phyloP scores from a whole-genome alignment of 2,329 filamentous ascomycete species.

The Fusarium proliferatum region DNA sequence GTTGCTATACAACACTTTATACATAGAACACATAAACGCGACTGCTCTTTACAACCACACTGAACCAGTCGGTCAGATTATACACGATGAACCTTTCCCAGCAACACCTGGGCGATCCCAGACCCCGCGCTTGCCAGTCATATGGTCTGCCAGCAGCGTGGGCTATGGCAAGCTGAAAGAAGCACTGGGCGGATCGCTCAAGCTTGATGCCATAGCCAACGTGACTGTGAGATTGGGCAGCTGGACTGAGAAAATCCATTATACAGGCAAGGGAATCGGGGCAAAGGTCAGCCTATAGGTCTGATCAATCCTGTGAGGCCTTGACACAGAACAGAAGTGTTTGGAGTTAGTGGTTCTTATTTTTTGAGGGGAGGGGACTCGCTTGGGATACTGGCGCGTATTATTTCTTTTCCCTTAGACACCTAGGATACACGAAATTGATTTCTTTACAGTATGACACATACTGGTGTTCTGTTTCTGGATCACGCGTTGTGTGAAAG shows the following conservation, averaged over 20 bases:
- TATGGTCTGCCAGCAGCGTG: constrained; percentile 79
- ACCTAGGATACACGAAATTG: constrained; percentile 19
- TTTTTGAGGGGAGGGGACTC: constrained; percentile 8
- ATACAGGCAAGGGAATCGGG: constrained; percentile 75
- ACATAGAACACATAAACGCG: constrained; percentile 83
- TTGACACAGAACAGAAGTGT: constrained; percentile 13
- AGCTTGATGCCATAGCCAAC: constrained; percentile 80
- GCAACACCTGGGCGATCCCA: constrained; percentile 79
- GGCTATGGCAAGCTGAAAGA: constrained; percentile 85
- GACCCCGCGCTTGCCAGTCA: constrained; percentile 83
- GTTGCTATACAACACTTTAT: constrained; percentile 76
- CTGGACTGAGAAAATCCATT: constrained; percentile 80
- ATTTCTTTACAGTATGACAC: not conserved
- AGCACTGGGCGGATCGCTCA: constrained; percentile 82
- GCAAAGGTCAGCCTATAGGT: constrained; percentile 60
- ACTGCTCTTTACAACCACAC: constrained; percentile 87
- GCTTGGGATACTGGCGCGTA: not conserved
- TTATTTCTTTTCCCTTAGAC: not conserved
- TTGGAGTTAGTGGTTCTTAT: constrained; percentile 23
- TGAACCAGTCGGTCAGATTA: constrained; percentile 80
- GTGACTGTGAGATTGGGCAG: constrained; percentile 79
- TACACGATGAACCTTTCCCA: constrained; percentile 78
- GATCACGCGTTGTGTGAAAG: not conserved
- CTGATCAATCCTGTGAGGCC: not conserved
- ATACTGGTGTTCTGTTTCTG: not conserved